Conservation (phyloP, 495 filamentous ascomycete genomes). For the Neurospora sp. region DNA sequence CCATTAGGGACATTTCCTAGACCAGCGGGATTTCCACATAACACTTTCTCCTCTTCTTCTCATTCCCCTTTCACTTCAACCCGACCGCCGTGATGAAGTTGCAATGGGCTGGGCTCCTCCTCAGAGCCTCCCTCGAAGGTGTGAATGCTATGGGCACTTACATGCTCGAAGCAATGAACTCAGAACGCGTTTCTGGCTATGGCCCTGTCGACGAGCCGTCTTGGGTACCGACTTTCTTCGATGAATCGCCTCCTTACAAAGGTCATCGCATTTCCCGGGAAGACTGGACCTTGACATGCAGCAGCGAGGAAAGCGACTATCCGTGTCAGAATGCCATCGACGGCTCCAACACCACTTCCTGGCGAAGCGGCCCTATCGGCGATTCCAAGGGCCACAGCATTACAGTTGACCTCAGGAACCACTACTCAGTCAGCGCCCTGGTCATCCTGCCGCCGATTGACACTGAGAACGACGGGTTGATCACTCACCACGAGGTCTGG, state of each 20-base stretch:
- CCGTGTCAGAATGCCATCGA: background rate
- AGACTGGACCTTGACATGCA: background rate
- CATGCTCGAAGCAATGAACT: background rate
- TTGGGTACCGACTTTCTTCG: background rate
- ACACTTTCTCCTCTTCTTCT: background rate
- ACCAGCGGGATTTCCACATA: background rate
- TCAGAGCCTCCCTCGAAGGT: background rate
- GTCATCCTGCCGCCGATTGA: background rate
- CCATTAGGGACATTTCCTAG: background rate
- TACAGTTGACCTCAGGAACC: background rate
- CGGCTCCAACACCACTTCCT: background rate
- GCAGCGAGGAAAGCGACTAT: background rate
- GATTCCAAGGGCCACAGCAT: background rate
- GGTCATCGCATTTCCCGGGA: background rate
- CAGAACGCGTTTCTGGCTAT: background rate
- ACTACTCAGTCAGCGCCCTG: background rate
- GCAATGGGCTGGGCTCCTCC: background rate
- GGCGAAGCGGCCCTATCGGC: background rate
- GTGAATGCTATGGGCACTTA: background rate
- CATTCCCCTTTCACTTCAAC: background rate
- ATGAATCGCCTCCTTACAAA: background rate
- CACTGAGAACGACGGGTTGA: background rate
- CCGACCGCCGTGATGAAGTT: background rate
- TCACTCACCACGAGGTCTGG: background rate
- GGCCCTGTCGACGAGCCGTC: background rate